A percentile compares a stretch with the other conserved stretches of the same genome.
phyloP scores from a whole-genome alignment of 2,329 filamentous ascomycete species.

The Didymella pomorum region DNA sequence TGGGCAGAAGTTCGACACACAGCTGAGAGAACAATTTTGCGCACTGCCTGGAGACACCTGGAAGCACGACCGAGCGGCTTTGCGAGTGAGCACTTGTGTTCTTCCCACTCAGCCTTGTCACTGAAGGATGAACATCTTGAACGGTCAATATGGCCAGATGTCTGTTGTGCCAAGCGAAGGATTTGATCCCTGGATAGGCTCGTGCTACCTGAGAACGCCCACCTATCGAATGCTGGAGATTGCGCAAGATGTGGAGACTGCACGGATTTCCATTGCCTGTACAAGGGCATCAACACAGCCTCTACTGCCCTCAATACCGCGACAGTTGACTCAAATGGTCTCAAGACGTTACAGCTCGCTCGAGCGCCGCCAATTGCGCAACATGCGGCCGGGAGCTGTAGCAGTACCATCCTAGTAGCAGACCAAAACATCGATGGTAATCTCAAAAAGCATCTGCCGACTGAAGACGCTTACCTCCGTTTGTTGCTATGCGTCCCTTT shows the following conservation, averaged over 20 bases:
- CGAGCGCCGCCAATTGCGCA: neutral
- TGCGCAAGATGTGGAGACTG: neutral
- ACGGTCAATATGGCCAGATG: neutral
- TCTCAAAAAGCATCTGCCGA: too few relatives aligned
- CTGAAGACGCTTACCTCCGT: neutral
- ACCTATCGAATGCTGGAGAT: conserved; percentile 3
- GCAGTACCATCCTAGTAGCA: neutral
- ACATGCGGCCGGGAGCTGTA: neutral
- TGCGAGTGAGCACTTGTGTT: neutral
- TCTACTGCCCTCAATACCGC: neutral
- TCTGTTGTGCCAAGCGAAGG: conserved; percentile 5
- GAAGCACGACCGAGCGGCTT: neutral
- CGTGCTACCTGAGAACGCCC: neutral
- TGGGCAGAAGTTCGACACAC: neutral
- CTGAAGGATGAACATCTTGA: neutral
- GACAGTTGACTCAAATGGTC: neutral
- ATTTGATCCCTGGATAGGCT: conserved; percentile 1
- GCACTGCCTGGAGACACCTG: neutral
- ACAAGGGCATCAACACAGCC: neutral
- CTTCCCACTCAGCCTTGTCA: neutral
- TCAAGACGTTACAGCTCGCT: neutral
- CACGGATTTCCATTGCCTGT: conserved; percentile 1
- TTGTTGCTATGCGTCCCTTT: conserved; percentile 1
- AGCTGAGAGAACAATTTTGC: neutral
- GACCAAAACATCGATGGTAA: neutral